phyloP scores from a whole-genome alignment of 2,329 filamentous ascomycete species.

The Fusarium humuli region DNA sequence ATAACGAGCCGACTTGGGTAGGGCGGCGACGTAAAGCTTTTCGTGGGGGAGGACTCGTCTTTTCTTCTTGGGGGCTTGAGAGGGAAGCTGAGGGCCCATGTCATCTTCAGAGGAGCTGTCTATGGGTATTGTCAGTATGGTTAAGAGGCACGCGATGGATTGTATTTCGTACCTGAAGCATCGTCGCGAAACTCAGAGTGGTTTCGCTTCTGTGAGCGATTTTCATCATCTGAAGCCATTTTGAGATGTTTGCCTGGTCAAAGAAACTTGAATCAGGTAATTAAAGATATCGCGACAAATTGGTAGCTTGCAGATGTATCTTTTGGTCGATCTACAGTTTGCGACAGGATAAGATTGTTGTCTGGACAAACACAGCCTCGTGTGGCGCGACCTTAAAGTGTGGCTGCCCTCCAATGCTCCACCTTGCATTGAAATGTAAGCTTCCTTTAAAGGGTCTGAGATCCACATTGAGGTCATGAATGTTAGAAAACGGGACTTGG shows the following conservation, averaged over 20 bases:
- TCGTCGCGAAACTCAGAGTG: conserved; percentile 67
- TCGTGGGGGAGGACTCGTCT: conserved; percentile 91
- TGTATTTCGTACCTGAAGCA: conserved; percentile 52
- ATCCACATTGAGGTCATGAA: conserved; percentile 43
- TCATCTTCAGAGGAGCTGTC: conserved; percentile 87
- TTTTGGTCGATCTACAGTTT: conserved; percentile 20
- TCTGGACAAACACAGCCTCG: conserved; percentile 38
- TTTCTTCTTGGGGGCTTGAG: conserved; percentile 88
- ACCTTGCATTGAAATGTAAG: not conserved
- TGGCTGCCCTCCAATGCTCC: conserved; percentile 27
- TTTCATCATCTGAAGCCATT: conserved; percentile 50
- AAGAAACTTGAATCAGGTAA: not conserved
- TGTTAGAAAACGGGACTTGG: conserved; percentile 22
- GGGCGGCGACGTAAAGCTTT: conserved; percentile 91
- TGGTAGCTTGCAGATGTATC: not conserved
- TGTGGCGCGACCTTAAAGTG: conserved; percentile 40
- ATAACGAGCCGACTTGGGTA: conserved; percentile 85
- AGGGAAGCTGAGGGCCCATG: conserved; percentile 91
- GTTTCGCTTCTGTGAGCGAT: conserved; percentile 60
- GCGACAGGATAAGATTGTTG: conserved; percentile 29
- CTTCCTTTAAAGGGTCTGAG: not conserved
- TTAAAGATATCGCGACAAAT: conserved; percentile 1
- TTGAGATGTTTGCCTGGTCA: not conserved
- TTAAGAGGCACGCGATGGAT: conserved; percentile 6
- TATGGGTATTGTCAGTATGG: conserved; percentile 42